A percentile compares a stretch with the other conserved stretches of the same genome.
phyloP scores from a whole-genome alignment of 176 grass and related monocot species.

The Elymus sibiricus region DNA sequence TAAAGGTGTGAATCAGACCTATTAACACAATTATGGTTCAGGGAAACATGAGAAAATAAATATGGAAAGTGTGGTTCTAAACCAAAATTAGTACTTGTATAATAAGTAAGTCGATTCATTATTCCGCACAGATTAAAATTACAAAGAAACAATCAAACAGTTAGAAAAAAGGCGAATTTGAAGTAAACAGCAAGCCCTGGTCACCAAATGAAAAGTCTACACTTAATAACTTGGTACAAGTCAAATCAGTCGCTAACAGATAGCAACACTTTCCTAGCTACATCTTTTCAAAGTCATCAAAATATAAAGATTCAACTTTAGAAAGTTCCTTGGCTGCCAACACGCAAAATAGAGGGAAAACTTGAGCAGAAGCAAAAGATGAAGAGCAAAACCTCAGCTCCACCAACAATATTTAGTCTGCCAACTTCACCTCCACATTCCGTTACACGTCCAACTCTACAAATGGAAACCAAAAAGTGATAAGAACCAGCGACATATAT shows the following conservation, averaged over 20 bases:
- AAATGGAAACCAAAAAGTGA: background rate
- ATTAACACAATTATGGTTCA: background rate
- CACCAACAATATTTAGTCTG: constrained; percentile 69
- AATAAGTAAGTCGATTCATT: background rate
- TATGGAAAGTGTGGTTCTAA: background rate
- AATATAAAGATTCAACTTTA: background rate
- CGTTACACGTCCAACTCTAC: constrained; percentile 79
- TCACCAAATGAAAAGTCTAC: constrained; percentile 5
- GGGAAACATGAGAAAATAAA: background rate
- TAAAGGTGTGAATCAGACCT: background rate
- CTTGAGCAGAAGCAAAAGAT: background rate
- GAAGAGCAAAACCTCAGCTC: constrained; percentile 67
- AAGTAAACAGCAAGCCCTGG: background rate
- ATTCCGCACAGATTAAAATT: background rate
- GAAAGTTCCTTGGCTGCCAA: constrained; percentile 5
- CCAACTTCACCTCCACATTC: constrained; percentile 93
- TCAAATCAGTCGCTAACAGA: background rate
- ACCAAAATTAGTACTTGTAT: background rate
- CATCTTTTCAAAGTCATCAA: background rate
- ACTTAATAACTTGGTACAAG: background rate
- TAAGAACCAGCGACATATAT: background rate
- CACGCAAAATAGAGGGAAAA: background rate
- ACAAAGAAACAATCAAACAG: background rate
- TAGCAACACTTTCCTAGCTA: background rate
- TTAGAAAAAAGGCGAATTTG: background rate